Evolutionary conservation across 2,329 filamentous ascomycete species (phyloP).

Genomic region (Alternaria ethzedia): DNA sequence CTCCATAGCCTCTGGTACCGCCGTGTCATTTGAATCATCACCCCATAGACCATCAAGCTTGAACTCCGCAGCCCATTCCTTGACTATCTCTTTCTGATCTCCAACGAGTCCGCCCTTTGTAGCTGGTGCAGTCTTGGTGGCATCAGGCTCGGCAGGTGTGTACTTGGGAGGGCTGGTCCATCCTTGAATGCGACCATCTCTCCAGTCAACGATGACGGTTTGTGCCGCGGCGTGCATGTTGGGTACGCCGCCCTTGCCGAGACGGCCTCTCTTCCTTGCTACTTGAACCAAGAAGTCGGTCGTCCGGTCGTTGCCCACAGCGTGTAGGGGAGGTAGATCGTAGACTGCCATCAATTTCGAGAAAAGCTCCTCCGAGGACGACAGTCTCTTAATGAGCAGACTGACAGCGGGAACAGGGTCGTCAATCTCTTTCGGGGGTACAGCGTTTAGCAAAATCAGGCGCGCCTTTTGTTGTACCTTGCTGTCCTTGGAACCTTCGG

Average conservation of each 20-base stretch:
- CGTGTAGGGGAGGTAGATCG: slow-evolving; percentile 78
- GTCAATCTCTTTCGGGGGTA: slow-evolving; percentile 92
- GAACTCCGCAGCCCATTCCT: slow-evolving; percentile 93
- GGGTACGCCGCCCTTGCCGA: slow-evolving; percentile 88
- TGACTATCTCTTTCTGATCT: slow-evolving; percentile 83
- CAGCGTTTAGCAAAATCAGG: slow-evolving; percentile 85
- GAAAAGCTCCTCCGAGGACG: slow-evolving; percentile 73
- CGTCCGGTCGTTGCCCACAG: slow-evolving; percentile 73
- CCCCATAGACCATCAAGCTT: slow-evolving; percentile 93
- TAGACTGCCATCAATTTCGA: slow-evolving; percentile 84
- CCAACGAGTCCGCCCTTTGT: slow-evolving; percentile 50
- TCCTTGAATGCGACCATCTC: slow-evolving; percentile 91
- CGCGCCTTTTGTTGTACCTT: slow-evolving; percentile 78
- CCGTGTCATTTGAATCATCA: slow-evolving; percentile 57
- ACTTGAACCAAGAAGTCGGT: slow-evolving; percentile 95
- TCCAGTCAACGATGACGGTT: slow-evolving; percentile 94
- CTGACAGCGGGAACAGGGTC: slow-evolving; percentile 88
- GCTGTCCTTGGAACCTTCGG: slow-evolving; percentile 54
- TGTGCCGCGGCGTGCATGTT: slow-evolving; percentile 88
- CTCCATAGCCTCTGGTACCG: slow-evolving; percentile 48
- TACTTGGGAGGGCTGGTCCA: slow-evolving; percentile 82
- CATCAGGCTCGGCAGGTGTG: slow-evolving; percentile 57
- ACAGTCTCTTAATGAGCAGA: slow-evolving; percentile 82
- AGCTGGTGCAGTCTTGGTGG: slow-evolving; percentile 48
- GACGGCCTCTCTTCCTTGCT: slow-evolving; percentile 85